These are phyloP conservation scores for Talaromyces amestolkiae DNA, from an alignment of 2,329 filamentous ascomycete genomes.

Conservation along the genomic window DNA sequence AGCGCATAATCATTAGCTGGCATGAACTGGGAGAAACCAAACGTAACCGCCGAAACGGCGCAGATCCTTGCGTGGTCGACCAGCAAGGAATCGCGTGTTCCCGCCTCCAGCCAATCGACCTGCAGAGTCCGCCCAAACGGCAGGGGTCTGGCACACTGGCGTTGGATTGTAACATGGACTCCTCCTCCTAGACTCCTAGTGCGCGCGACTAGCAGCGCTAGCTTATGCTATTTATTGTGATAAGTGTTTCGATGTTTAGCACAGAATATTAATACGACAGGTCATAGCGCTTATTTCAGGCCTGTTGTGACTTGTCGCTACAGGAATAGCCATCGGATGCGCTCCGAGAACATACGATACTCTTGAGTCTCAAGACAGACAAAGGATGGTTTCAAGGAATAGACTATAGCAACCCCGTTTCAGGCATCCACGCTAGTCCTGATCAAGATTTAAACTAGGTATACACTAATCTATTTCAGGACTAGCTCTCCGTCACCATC, in stretches of 20 bases:
- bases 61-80: slow-evolving; percentile 11
- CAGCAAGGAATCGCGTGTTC: slow-evolving; percentile 13
- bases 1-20: neutral
- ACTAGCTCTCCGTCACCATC: neutral
- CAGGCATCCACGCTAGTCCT: neutral
- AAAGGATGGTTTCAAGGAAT: neutral
- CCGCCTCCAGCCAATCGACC: neutral
- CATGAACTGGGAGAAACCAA: neutral
- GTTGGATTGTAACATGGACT: slow-evolving; percentile 2
- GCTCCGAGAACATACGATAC: neutral
- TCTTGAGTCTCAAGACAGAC: neutral
- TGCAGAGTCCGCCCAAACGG: neutral
- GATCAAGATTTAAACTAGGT: neutral
- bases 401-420: neutral
- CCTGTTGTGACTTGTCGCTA: neutral
- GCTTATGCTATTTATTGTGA: neutral
- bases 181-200: neutral
- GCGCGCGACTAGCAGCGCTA: neutral
- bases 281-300: neutral
- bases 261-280: neutral
- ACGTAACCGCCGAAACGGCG: neutral
- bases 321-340: neutral
- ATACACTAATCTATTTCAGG: neutral
- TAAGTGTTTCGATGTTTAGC: neutral
- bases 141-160: slow-evolving; percentile 9